Evolutionary conservation across 495 filamentous ascomycete species (phyloP).

Genomic region (Xylaria bambusicola): DNA sequence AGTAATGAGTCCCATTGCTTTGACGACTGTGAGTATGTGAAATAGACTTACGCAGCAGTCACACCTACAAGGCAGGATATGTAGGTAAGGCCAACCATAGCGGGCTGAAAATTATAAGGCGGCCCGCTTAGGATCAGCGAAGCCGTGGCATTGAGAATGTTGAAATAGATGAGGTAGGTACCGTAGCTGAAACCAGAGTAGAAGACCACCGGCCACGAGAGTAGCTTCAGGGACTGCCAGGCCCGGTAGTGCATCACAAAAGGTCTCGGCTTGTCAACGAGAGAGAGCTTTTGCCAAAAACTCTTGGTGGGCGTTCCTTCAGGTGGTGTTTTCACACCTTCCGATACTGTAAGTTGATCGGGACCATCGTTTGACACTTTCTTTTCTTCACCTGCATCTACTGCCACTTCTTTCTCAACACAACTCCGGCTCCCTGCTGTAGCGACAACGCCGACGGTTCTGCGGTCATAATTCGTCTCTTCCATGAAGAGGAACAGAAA

Average conservation of each 20-base stretch:
- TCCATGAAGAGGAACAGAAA: conserved; percentile 72
- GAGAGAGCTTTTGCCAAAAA: conserved; percentile 57
- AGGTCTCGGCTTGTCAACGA: conserved; percentile 52
- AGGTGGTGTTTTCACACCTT: conserved; percentile 29
- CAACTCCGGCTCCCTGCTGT: conserved; percentile 18
- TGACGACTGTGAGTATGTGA: neutral
- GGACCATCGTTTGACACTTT: conserved; percentile 13
- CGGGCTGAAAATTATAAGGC: conserved; percentile 60
- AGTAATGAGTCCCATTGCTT: neutral
- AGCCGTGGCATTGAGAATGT: conserved; percentile 65
- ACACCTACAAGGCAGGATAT: conserved; percentile 61
- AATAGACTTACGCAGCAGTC: conserved; percentile 42
- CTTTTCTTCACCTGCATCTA: conserved; percentile 24
- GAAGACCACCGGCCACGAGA: conserved; percentile 65
- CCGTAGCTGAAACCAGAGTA: conserved; percentile 70
- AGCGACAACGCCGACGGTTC: conserved; percentile 29
- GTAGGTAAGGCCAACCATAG: conserved; percentile 65
- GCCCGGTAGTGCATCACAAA: conserved; percentile 50
- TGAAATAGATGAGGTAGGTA: conserved; percentile 64
- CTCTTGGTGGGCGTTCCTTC: conserved; percentile 40
- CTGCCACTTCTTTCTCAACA: conserved; percentile 4
- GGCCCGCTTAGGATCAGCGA: conserved; percentile 58
- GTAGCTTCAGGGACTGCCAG: conserved; percentile 40
- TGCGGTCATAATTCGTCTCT: conserved; percentile 64
- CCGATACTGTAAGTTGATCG: conserved; percentile 6